Evolutionary conservation across 129 eudicot genomes (phyloP), one percentile per base, ranked within the genome.

Genomic region (Flaveria bidentis): DNA sequence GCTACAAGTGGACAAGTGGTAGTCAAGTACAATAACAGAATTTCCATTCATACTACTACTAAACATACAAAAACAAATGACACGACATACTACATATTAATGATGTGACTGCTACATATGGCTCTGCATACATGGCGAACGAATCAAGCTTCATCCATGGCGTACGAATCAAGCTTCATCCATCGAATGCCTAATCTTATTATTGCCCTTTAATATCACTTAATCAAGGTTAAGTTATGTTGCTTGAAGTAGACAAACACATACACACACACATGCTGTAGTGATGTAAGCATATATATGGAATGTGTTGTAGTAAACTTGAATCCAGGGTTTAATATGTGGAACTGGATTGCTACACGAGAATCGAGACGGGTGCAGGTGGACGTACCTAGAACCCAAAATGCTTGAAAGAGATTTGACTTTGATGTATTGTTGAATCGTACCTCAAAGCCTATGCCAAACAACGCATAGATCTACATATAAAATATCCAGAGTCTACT

Each of bases 321-420:
- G 46, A 77, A 57, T 69, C 76, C 25, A 58, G 56, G 52, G 60
- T 57, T 30, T 56, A 42, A 77, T 55, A 52, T 45, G 69, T 36
- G 20, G 2, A 45, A 44, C 13, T 13, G 33, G 33, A 47, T 26
- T 1, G 28, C 2, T 26, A 26, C 28, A 26, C 22, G 22, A 20
- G 22, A 20, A 0, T 20, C 28, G 28, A 26, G 28, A 26, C 28
- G 2, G 28, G 33, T 28, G 33, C 33, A 28, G 33, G 33, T 28
- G 33, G 4, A 28, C 33, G 33, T 28, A 28, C 4, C 33, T 28
- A 28, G 33, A 28, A 28, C 4, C 33, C 72, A 61, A 74, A 74
- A 57, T 22, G 14, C 20, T 60, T 49, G 39, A 1, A n/a, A 1
- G 39, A 75, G 1, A 69, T 33, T 9, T 61, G 28, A 33, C 51